Evolutionary conservation across 768 basidiomycete species (phyloP).

Genomic region (Agrocybe pediades): DNA sequence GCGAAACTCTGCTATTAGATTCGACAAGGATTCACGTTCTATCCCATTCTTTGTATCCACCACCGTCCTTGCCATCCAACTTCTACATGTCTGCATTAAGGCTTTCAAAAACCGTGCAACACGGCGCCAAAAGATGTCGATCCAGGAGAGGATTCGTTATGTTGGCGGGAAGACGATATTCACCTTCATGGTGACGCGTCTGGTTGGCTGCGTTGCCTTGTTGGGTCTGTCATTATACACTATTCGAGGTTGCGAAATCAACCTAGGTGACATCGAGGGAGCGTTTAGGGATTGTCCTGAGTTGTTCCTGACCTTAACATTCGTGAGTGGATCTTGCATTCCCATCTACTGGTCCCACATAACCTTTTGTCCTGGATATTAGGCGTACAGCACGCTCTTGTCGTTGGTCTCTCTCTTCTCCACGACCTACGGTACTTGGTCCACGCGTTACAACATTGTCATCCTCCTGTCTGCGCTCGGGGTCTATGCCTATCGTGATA

Average conservation of each 20-base stretch:
- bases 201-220: slow-evolving; percentile 12
- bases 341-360: background rate
- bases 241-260: background rate
- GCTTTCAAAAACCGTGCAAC: background rate
- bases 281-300: background rate
- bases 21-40: slow-evolving; percentile 2
- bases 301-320: slow-evolving; percentile 1
- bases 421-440: background rate
- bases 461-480: slow-evolving; percentile 31
- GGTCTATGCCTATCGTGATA: slow-evolving; percentile 52
- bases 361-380: background rate
- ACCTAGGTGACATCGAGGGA: background rate
- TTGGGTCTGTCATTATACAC: slow-evolving; percentile 10
- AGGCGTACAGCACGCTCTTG: slow-evolving; percentile 44
- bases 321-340: background rate
- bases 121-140: background rate
- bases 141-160: background rate
- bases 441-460: slow-evolving; percentile 19
- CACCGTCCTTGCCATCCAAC: slow-evolving; percentile 2
- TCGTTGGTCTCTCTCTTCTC: slow-evolving; percentile 36
- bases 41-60: slow-evolving; percentile 9
- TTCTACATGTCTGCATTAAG: background rate
- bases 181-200: slow-evolving; percentile 10
- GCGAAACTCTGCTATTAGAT: slow-evolving; percentile 1
- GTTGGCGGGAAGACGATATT: slow-evolving; percentile 11